Evolutionary conservation across 2,329 filamentous ascomycete species (phyloP), one percentile per base, ranked within the genome.

Genomic region (Aspergillus unguis): DNA sequence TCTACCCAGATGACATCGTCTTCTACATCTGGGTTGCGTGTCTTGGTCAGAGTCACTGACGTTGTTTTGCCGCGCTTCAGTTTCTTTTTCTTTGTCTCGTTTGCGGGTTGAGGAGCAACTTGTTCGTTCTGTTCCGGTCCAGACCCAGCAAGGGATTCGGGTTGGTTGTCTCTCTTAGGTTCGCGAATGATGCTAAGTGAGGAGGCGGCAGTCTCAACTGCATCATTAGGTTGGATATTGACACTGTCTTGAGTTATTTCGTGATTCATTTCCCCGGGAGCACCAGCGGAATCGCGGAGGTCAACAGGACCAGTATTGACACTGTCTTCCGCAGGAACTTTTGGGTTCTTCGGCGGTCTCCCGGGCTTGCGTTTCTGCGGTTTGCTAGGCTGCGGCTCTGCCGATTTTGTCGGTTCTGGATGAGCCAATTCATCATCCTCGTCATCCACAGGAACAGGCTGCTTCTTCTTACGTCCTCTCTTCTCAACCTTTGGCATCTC

Each of bases 11-110:
- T 69, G 25, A 75, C 70, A 47, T 75, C 72, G 32, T 69, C 68
- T 43, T 74, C 71, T n/a, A 66, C 55, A 43, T 65, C 68, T 4
- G 65, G 55, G 29, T 66, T 59, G 32, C 59, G 56, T 3, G 62
- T 56, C 38, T 67, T 71, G 17, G 64, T 62, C 3, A 68, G 53
- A 2, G 66, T 62, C 4, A 65, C 61, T 4, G 71, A 72, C 0
- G 67, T 71, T 4, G 71, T 72, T 53, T 76, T 76, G 35, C 71
- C 69, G 53, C 77, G 70, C 60, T 75, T 79, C 23, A 68, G 47
- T 46, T 74, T 75, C 57, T 66, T 74, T 70, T 72, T 79, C 65
- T 55, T 74, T 53, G 53, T 57, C 43, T 54, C 70, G 59, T 54
- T 72, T 62, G 49, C 6, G 4, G 43, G 44, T 43, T 46, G 40